phyloP scores from a whole-genome alignment of 345 rosid species.

The Brassica rapa region DNA sequence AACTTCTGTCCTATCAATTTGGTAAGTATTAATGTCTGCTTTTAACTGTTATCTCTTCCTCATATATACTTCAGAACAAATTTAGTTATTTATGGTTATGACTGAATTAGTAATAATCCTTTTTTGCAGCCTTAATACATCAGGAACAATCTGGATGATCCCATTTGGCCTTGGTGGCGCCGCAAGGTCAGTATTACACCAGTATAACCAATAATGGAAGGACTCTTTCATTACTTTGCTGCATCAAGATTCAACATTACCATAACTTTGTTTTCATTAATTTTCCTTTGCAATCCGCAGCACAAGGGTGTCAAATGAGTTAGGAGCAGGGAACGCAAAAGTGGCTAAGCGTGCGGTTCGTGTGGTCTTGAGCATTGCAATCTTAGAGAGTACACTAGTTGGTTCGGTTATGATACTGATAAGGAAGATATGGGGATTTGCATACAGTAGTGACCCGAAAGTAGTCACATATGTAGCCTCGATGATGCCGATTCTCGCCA shows the following conservation, averaged over 20 bases:
- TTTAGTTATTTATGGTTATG: not conserved
- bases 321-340: conserved; percentile 55
- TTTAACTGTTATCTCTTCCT: not conserved
- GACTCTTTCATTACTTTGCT: not conserved
- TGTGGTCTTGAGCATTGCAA: conserved; percentile 48
- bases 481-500: conserved; percentile 43
- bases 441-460: conserved; percentile 39
- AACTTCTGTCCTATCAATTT: conserved; percentile 51
- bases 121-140: conserved; percentile 59
- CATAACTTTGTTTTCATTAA: not conserved
- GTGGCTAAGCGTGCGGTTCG: conserved; percentile 49
- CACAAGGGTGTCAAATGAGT: conserved; percentile 65
- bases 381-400: conserved; percentile 45
- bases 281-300: conserved; percentile 24
- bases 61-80: not conserved
- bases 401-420: conserved; percentile 46
- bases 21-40: conserved; percentile 30
- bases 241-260: not conserved
- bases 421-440: conserved; percentile 51
- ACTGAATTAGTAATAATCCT: not conserved
- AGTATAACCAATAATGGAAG: not conserved
- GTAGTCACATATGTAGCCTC: conserved; percentile 43
- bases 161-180: conserved; percentile 69
- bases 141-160: conserved; percentile 68
- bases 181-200: conserved; percentile 47